These are phyloP conservation scores for Boletus reticulatus DNA, from an alignment of 768 basidiomycete genomes.

Conservation along the genomic window DNA sequence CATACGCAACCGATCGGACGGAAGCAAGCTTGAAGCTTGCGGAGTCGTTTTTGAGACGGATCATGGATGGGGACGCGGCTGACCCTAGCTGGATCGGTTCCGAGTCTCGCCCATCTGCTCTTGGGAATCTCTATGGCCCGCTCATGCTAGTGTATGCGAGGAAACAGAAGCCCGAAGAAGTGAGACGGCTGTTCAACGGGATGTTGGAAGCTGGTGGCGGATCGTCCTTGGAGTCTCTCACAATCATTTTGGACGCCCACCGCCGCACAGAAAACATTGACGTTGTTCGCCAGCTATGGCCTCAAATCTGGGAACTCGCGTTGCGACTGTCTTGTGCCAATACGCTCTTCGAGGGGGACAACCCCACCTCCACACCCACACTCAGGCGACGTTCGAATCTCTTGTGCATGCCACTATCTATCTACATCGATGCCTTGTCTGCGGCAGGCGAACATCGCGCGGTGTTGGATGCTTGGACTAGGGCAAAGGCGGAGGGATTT, in stretches of 20 bases:
- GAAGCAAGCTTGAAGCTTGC: constrained; percentile 57
- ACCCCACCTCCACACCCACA: background rate
- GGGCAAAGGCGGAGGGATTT: constrained; percentile 60
- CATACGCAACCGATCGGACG: constrained; percentile 52
- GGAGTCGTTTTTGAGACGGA: constrained; percentile 57
- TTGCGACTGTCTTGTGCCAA: constrained; percentile 37
- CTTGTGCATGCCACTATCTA: constrained; percentile 77
- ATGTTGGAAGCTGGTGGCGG: constrained; percentile 52
- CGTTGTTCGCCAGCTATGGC: constrained; percentile 63
- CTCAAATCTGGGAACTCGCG: constrained; percentile 60
- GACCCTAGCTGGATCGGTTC: constrained; percentile 40
- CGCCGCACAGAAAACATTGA: constrained; percentile 55
- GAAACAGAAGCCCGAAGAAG: constrained; percentile 45
- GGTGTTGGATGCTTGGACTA: constrained; percentile 66
- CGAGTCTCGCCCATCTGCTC: constrained; percentile 39
- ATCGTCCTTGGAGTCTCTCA: constrained; percentile 59
- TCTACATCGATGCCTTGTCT: constrained; percentile 77
- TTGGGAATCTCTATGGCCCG: constrained; percentile 60
- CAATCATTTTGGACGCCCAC: constrained; percentile 70
- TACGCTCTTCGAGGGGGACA: constrained; percentile 31
- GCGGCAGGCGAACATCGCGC: constrained; percentile 56
- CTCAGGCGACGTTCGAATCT: constrained; percentile 44
- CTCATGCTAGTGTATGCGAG: constrained; percentile 53
- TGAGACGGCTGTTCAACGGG: constrained; percentile 55
- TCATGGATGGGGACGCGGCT: constrained; percentile 39